phyloP scores from a whole-genome alignment of 164 flowering plant genomes.

The Vitis amurensis region DNA sequence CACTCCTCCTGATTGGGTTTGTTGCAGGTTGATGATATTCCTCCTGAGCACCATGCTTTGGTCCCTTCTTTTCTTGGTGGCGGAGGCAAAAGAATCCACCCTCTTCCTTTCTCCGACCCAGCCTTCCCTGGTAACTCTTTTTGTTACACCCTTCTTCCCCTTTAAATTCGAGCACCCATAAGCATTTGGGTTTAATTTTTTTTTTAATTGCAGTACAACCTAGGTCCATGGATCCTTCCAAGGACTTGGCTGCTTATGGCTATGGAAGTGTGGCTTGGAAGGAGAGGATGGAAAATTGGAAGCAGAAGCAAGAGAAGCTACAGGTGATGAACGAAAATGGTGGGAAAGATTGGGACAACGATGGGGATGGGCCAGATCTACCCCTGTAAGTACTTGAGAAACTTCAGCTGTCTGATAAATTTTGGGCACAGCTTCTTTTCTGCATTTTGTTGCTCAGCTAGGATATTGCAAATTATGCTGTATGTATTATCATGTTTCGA shows the following conservation, averaged over 20 bases:
- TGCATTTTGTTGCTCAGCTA: too few relatives aligned
- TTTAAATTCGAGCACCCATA: too few relatives aligned
- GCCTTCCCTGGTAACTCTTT: slow-evolving; percentile 31
- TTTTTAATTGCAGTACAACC: slow-evolving; percentile 47
- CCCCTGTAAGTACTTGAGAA: slow-evolving; percentile 43
- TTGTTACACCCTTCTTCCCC: neutral
- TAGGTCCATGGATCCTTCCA: slow-evolving; percentile 71
- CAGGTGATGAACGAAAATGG: slow-evolving; percentile 51
- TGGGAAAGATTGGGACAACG: slow-evolving; percentile 48
- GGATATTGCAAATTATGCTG: too few relatives aligned
- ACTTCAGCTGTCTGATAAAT: too few relatives aligned
- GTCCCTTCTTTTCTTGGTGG: slow-evolving; percentile 46
- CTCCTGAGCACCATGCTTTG: slow-evolving; percentile 57
- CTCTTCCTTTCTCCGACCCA: slow-evolving; percentile 54
- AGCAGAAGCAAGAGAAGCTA: slow-evolving; percentile 53
- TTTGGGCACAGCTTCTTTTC: too few relatives aligned
- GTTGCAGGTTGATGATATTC: slow-evolving; percentile 51
- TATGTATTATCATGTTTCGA: too few relatives aligned
- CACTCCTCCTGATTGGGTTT: neutral
- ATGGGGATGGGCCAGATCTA: slow-evolving; percentile 54
- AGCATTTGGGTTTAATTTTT: too few relatives aligned
- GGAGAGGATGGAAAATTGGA: slow-evolving; percentile 68
- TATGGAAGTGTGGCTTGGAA: slow-evolving; percentile 80
- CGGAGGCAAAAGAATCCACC: slow-evolving; percentile 52
- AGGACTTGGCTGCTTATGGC: slow-evolving; percentile 74